A percentile compares a stretch with the other conserved stretches of the same genome.
Evolutionary conservation across 805 yeast genomes (phyloP).

Genomic region (Cyberlindnera japonica): DNA sequence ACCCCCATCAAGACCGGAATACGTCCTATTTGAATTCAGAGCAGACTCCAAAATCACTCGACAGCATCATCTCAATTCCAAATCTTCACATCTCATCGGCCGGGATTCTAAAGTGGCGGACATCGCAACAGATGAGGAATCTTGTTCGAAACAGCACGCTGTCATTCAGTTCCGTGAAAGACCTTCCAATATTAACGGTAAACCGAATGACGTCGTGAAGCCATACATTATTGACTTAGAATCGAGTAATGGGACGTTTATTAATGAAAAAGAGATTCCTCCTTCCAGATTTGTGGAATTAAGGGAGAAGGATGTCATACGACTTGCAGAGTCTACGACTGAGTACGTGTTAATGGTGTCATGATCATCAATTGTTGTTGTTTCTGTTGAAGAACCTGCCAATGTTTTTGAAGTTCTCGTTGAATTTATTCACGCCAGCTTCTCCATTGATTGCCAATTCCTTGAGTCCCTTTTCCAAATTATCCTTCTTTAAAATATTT

Average conservation of each 20-base stretch:
- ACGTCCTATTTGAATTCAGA: conserved; percentile 30
- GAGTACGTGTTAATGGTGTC: conserved; percentile 28
- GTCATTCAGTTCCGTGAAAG: conserved; percentile 41
- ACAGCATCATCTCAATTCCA: conserved; percentile 26
- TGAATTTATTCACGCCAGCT: conserved; percentile 56
- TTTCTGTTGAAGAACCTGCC: conserved; percentile 53
- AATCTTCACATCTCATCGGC: conserved; percentile 35
- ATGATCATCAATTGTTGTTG: conserved; percentile 6
- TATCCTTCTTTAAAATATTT: conserved; percentile 28
- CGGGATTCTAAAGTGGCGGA: conserved; percentile 35
- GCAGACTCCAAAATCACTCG: conserved; percentile 25
- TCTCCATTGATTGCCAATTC: conserved; percentile 48
- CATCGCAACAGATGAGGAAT: conserved; percentile 32
- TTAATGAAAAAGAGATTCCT: conserved; percentile 40
- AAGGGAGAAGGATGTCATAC: conserved; percentile 37
- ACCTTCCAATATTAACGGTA: neutral
- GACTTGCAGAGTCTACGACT: conserved; percentile 34
- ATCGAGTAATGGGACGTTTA: conserved; percentile 43
- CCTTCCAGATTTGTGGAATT: conserved; percentile 40
- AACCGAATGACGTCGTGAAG: conserved; percentile 2
- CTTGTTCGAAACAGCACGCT: conserved; percentile 47
- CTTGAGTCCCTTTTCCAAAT: conserved; percentile 34
- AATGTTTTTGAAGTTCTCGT: conserved; percentile 68
- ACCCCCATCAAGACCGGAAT: conserved; percentile 29
- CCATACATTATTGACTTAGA: conserved; percentile 45